These are phyloP conservation scores for Talaromyces piceae DNA, from an alignment of 2,329 filamentous ascomycete genomes.

Conservation along the genomic window DNA sequence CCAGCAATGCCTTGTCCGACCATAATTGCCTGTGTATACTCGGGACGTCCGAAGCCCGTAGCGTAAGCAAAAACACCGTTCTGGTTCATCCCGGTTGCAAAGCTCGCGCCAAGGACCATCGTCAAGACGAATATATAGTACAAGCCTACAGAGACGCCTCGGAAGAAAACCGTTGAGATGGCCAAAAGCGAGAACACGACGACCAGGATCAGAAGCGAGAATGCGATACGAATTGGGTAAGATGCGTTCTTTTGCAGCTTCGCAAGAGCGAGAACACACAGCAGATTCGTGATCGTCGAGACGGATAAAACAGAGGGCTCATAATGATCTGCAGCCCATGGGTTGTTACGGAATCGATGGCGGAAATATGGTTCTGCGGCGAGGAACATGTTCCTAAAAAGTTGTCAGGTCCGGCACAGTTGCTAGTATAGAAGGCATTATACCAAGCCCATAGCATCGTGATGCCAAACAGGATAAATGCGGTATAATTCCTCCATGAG, in stretches of 20 bases:
- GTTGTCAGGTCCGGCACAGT: background rate
- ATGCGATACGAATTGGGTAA: slow-evolving; percentile 78
- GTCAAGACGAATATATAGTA: slow-evolving; percentile 79
- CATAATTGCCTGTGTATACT: slow-evolving; percentile 97
- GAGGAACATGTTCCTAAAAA: slow-evolving; percentile 91
- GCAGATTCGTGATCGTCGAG: slow-evolving; percentile 75
- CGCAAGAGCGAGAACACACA: slow-evolving; percentile 66
- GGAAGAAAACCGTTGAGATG: slow-evolving; percentile 65
- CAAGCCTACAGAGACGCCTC: slow-evolving; percentile 50
- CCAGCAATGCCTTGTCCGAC: slow-evolving; percentile 86
- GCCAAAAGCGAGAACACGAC: slow-evolving; percentile 69
- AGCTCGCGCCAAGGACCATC: slow-evolving; percentile 72
- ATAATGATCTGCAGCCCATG: slow-evolving; percentile 71
- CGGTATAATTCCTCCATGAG: slow-evolving; percentile 76
- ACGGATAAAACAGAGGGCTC: slow-evolving; percentile 84
- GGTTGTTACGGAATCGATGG: slow-evolving; percentile 63
- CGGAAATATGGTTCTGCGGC: slow-evolving; percentile 92
- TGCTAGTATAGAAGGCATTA: slow-evolving; percentile 5
- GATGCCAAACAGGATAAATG: slow-evolving; percentile 78
- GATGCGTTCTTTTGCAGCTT: slow-evolving; percentile 74
- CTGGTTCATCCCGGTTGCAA: slow-evolving; percentile 78
- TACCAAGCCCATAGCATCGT: slow-evolving; percentile 98
- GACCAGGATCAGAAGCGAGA: slow-evolving; percentile 70
- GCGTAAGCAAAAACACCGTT: slow-evolving; percentile 93
- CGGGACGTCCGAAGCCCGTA: slow-evolving; percentile 70